Base-by-base conservation (phyloP, 495 filamentous ascomycete genomes). In the Hypoxylon lienhwacheense region DNA sequence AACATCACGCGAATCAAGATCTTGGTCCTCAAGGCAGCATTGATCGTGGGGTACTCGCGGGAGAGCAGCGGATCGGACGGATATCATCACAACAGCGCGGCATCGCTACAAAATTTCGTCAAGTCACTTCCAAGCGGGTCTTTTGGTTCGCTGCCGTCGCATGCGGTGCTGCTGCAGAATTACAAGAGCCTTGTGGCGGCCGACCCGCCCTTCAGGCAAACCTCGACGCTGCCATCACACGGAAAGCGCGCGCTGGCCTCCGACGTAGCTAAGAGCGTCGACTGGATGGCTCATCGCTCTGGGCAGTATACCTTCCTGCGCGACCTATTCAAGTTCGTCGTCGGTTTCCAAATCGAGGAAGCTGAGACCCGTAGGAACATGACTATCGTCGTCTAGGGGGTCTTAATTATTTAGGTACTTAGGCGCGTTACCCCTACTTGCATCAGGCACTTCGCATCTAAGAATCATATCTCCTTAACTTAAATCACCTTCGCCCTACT, bases 321-420 rank as follows among this genome's bases (percentile, higher is more conserved):
- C 16, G 91, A 95, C 66, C 70, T 96, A 7, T 95, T 85, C 71
- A 78, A 82, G 36, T 73, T 90, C n/a, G 89, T 95, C 2, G 91
- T 92, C 70, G 89, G 90, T 0, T 89, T 89, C 64, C 82, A 85
- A 47, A 63, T 86, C 19, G 88, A 95, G 53, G 90, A 93, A 55
- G 84, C 82, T 0, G 81, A 82, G 39, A 62, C 68, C 12, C 70
- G 79, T 35, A 80, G 80, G 58, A 73, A 73, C 21, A 69, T 78
- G 1, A 72, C 68, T 5, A 78, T 86, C 41, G 64, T 66, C 0
- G 64, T 78, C 5, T 78, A 16, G 36, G 19, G 25, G 20, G 25
- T n/a, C n/a, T n/a, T n/a, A n/a, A n/a, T n/a, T n/a, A n/a, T n/a
- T n/a, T n/a, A n/a, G n/a, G n/a, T n/a, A n/a, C n/a, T n/a, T n/a